Conservation (phyloP, 805 yeast species). For the Wickerhamomyces ciferrii region DNA sequence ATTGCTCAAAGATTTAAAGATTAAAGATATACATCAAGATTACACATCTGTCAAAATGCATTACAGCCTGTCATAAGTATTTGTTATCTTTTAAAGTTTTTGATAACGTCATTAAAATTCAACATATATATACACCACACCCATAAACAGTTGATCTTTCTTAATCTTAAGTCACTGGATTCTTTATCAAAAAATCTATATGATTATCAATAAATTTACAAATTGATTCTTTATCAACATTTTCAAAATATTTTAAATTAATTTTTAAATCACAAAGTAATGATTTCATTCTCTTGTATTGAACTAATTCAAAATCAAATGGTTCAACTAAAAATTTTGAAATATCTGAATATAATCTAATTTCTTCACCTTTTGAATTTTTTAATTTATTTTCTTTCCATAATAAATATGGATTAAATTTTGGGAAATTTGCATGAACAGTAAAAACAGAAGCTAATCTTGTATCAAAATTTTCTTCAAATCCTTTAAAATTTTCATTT, state of each 20-base stretch:
- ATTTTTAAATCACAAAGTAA: constrained; percentile 46
- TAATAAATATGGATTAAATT: constrained; percentile 28
- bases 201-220: constrained; percentile 46
- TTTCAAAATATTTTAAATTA: constrained; percentile 37
- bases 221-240: constrained; percentile 34
- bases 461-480: background rate
- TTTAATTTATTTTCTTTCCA: constrained; percentile 2
- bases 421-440: constrained; percentile 32
- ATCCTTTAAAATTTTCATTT: background rate
- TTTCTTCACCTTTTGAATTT: constrained; percentile 10
- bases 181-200: constrained; percentile 30
- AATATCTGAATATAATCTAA: constrained; percentile 21
- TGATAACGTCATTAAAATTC: too few relatives aligned
- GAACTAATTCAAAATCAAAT: constrained; percentile 47
- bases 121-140: too few relatives aligned
- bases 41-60: too few relatives aligned
- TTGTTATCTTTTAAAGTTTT: too few relatives aligned
- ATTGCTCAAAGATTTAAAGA: too few relatives aligned
- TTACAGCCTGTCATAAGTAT: too few relatives aligned
- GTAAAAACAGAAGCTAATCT: constrained; percentile 23
- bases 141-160: too few relatives aligned
- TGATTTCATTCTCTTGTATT: constrained; percentile 51
- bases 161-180: constrained; percentile 10
- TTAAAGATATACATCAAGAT: too few relatives aligned
- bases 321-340: constrained; percentile 25